These are phyloP conservation scores for Hagleromyces aurorensis DNA, from an alignment of 805 yeast genomes.

Conservation along the genomic window DNA sequence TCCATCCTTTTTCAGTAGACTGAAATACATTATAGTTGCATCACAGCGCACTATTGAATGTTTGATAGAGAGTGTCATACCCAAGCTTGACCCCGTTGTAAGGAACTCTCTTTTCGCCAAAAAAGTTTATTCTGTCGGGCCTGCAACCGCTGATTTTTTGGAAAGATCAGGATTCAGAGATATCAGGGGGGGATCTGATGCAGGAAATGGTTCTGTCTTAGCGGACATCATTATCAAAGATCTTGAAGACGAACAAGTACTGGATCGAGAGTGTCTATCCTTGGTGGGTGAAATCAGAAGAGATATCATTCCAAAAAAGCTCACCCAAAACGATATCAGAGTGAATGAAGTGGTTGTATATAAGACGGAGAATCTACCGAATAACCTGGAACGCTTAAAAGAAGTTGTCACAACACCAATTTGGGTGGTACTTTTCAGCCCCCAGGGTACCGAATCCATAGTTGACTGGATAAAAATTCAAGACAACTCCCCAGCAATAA, in stretches of 20 bases:
- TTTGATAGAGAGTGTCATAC: slow-evolving; percentile 39
- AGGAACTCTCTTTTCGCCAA: slow-evolving; percentile 34
- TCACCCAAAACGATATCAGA: slow-evolving; percentile 26
- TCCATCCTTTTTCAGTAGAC: slow-evolving; percentile 33
- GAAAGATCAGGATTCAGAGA: slow-evolving; percentile 53
- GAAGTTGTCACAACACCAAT: slow-evolving; percentile 13
- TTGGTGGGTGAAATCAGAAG: slow-evolving; percentile 82
- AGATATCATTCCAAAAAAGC: slow-evolving; percentile 66
- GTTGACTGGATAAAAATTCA: slow-evolving; percentile 37
- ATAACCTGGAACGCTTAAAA: slow-evolving; percentile 37
- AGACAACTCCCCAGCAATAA: slow-evolving; percentile 17
- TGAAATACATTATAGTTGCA: slow-evolving; percentile 62
- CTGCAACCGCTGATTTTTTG: slow-evolving; percentile 66
- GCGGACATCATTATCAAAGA: slow-evolving; percentile 53
- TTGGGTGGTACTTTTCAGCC: slow-evolving; percentile 87
- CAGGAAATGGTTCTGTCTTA: slow-evolving; percentile 74
- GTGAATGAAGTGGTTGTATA: slow-evolving; percentile 57
- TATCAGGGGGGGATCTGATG: slow-evolving; percentile 62
- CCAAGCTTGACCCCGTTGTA: slow-evolving; percentile 13
- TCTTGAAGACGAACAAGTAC: slow-evolving; percentile 7
- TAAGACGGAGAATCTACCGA: slow-evolving; percentile 47
- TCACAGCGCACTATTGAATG: slow-evolving; percentile 91
- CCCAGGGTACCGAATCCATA: slow-evolving; percentile 72
- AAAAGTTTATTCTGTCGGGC: slow-evolving; percentile 83
- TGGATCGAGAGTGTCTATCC: slow-evolving; percentile 43